Base-by-base conservation (phyloP, 2,329 filamentous ascomycete genomes). In the Microcera coccophila region DNA sequence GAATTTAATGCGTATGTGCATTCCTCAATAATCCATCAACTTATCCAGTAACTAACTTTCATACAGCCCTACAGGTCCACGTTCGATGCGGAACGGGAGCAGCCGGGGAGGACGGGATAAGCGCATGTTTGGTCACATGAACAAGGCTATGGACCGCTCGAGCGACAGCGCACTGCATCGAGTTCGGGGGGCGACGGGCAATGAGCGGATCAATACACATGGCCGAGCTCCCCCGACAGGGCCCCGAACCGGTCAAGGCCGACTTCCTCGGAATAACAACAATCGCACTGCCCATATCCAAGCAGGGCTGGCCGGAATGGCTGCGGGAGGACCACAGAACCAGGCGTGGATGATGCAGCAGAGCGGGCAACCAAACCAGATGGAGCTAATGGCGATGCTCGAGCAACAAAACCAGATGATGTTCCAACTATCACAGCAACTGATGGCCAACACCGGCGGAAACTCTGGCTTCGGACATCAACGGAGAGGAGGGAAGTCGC, bases 341-440 rank as follows among this genome's bases (percentile, higher is more conserved):
- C 67, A 52, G 63, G 62, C 48, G 41, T 77, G 73, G 66, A 74
- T 73, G 66, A 74, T 76, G 69, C 65, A 7, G 16, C 10, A 62
- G 39, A 67, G 65, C 21, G 68, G 63, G 36, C 67, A 62, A 50
- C 70, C 64, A 46, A 75, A 69, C 65, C 73, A 81, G 68, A 67
- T 72, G 55, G 74, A 67, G 69, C 79, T 64, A 71, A 85, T 69
- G 76, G 88, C 68, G 75, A 91, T 94, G 70, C 78, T 93, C 50
- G 87, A 95, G 66, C 87, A 95, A 61, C 88, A 95, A 60, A 87
- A 87, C 38, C 81, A 85, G 47, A 87, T 94, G 80, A 89, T 95
- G 80, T 79, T 81, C 41, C 84, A 90, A 57, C 74, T 88, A 57
- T 78, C 81, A 53, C 76, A 82, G 54, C 78, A 81, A 56, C 64